Evolutionary conservation across 495 filamentous ascomycete species (phyloP).

Genomic region (Bacidia rubella): DNA sequence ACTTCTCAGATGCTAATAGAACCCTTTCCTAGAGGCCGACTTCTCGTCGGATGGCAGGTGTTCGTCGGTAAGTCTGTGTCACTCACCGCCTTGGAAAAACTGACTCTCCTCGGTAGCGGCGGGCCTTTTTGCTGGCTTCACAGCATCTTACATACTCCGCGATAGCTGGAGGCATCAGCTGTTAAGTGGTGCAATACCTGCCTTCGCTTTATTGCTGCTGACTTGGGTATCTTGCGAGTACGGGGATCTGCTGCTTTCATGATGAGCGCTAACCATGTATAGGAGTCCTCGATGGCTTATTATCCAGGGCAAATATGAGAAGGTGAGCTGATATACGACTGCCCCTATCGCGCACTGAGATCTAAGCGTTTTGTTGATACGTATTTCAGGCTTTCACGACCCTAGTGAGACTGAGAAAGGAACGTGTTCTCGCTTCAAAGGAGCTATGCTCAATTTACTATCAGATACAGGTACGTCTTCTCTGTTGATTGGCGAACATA

Average conservation of each 20-base stretch:
- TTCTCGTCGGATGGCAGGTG: not conserved
- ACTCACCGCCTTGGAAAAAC: too few species aligned
- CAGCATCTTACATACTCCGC: not conserved
- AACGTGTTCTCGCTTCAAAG: not conserved
- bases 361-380: too few species aligned
- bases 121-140: not conserved
- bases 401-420: not conserved
- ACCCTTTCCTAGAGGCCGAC: not conserved
- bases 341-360: too few species aligned
- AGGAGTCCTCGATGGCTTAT: constrained; percentile 1
- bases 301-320: constrained; percentile 3
- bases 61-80: not conserved
- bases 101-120: not conserved
- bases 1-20: not conserved
- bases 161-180: not conserved
- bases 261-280: not conserved
- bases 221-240: not conserved
- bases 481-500: not conserved
- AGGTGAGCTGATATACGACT: not conserved
- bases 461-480: not conserved
- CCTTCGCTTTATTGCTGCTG: not conserved
- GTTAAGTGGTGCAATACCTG: constrained; percentile 1
- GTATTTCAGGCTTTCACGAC: constrained; percentile 2
- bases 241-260: not conserved
- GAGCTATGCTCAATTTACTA: not conserved